Evolutionary conservation across 768 basidiomycete genomes (phyloP).

Genomic region (Hericium rajendrae): DNA sequence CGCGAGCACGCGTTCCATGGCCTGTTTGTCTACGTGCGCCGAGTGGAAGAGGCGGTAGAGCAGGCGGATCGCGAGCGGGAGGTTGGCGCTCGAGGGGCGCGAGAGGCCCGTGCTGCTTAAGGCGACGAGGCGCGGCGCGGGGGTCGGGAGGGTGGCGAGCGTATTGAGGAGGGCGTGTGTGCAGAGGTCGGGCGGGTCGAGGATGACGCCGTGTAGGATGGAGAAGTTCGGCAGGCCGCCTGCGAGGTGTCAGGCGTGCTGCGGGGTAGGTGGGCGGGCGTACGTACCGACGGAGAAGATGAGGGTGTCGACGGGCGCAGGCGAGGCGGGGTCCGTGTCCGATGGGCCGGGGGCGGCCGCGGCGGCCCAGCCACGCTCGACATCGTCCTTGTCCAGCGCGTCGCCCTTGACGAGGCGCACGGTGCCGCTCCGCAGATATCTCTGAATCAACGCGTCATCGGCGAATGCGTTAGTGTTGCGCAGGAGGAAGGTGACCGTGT

Average conservation of each 20-base stretch:
- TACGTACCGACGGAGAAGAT: conserved; percentile 52
- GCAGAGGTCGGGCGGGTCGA: conserved; percentile 47
- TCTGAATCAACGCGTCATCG: conserved; percentile 40
- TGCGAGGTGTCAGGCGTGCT: conserved; percentile 16
- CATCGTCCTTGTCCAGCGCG: conserved; percentile 42
- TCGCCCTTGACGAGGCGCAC: conserved; percentile 54
- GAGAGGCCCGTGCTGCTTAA: conserved; percentile 47
- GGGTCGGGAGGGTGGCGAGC: conserved; percentile 41
- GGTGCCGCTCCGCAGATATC: conserved; percentile 37
- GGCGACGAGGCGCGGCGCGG: conserved; percentile 35
- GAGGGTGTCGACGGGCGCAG: conserved; percentile 38
- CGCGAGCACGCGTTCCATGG: conserved; percentile 40
- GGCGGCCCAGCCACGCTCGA: conserved; percentile 41
- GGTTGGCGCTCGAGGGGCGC: conserved; percentile 28
- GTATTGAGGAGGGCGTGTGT: conserved; percentile 47
- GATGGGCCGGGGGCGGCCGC: conserved; percentile 21
- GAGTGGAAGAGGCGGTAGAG: conserved; percentile 36
- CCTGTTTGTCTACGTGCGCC: conserved; percentile 55
- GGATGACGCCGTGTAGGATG: conserved; percentile 36
- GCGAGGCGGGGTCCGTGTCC: background rate
- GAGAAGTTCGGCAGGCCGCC: conserved; percentile 39
- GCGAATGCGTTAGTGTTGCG: conserved; percentile 46
- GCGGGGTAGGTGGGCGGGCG: background rate
- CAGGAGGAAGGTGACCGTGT: conserved; percentile 55
- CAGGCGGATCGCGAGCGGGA: conserved; percentile 40